A percentile compares a stretch with the other conserved stretches of the same genome.
phyloP scores from a whole-genome alignment of 164 flowering plant species.

The Cinnamomum chago region DNA sequence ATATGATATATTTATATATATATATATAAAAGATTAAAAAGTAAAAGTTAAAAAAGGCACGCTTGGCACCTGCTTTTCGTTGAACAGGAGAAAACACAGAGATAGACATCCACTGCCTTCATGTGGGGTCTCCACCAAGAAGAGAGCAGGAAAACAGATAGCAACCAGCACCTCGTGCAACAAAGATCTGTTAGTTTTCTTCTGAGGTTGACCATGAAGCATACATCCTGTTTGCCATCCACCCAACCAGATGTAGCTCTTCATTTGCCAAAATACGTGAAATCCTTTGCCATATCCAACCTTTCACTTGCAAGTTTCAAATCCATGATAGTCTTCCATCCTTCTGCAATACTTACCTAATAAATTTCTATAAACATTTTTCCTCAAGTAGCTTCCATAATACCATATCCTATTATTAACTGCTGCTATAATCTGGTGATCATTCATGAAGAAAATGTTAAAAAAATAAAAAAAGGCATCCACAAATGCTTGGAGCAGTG shows the following conservation, averaged over 20 bases:
- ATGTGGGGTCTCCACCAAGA: slow-evolving; percentile 40
- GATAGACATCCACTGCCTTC: slow-evolving; percentile 55
- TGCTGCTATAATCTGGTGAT: slow-evolving; percentile 15
- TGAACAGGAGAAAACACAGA: slow-evolving; percentile 41
- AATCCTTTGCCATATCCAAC: neutral
- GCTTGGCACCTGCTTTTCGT: slow-evolving; percentile 31
- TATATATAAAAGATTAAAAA: neutral
- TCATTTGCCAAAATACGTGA: slow-evolving; percentile 3
- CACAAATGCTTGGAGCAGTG: neutral
- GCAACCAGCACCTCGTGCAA: slow-evolving; percentile 19
- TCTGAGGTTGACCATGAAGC: slow-evolving; percentile 35
- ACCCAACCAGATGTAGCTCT: slow-evolving; percentile 26
- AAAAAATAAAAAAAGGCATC: too few species aligned
- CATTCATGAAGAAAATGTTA: neutral
- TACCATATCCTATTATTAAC: slow-evolving; percentile 8
- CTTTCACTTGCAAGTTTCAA: slow-evolving; percentile 7
- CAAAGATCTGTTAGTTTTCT: slow-evolving; percentile 24
- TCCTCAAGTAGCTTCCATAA: neutral
- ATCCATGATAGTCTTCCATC: slow-evolving; percentile 13
- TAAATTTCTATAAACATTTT: slow-evolving; percentile 2
- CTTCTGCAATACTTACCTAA: slow-evolving; percentile 11
- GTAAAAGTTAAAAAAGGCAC: slow-evolving; percentile 13
- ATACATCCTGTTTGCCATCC: slow-evolving; percentile 32
- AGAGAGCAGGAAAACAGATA: slow-evolving; percentile 28
- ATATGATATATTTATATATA: slow-evolving; percentile 7